Conservation (phyloP, 495 filamentous ascomycete genomes). For the Aspergillus sclerotioniger region DNA sequence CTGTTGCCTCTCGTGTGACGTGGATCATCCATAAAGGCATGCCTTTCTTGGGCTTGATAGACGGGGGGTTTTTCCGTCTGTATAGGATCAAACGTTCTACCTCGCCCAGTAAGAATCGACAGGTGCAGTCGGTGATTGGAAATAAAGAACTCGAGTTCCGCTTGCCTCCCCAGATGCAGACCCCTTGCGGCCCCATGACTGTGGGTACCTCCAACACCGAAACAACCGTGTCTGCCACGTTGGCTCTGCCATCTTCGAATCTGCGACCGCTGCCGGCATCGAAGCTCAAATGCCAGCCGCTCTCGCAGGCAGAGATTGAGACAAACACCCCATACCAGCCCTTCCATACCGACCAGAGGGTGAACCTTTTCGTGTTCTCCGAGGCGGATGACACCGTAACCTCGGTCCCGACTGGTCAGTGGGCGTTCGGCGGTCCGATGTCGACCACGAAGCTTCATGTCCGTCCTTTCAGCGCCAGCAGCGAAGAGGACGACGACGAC, state of each 20-base stretch:
- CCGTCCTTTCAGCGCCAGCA: constrained; percentile 43
- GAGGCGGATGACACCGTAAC: constrained; percentile 17
- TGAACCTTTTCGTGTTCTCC: constrained; percentile 64
- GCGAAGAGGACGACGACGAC: constrained; percentile 56
- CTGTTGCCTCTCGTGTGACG: constrained; percentile 38
- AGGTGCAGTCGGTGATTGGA: constrained; percentile 53
- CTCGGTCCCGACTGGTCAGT: constrained; percentile 42
- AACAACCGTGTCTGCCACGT: constrained; percentile 25
- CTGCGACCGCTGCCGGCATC: constrained; percentile 28
- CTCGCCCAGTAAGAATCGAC: constrained; percentile 40
- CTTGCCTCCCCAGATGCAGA: constrained; percentile 47
- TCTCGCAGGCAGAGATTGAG: constrained; percentile 89
- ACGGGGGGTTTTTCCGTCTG: constrained; percentile 54
- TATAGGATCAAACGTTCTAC: constrained; percentile 59
- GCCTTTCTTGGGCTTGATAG: constrained; percentile 37
- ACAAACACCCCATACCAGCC: constrained; percentile 87
- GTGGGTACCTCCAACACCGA: constrained; percentile 32
- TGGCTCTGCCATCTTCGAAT: constrained; percentile 35
- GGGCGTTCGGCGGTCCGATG: constrained; percentile 72
- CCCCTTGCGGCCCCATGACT: constrained; percentile 37
- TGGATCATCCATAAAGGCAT: constrained; percentile 40
- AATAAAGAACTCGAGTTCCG: constrained; percentile 63
- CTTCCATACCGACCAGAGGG: constrained; percentile 82
- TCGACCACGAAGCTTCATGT: constrained; percentile 61
- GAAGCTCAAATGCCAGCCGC: constrained; percentile 45